Percentiles rank a stretch among this genome's conserved stretches.
Evolutionary conservation across 805 yeast genomes (phyloP).

Genomic region (Gaillardinia entomophila): DNA sequence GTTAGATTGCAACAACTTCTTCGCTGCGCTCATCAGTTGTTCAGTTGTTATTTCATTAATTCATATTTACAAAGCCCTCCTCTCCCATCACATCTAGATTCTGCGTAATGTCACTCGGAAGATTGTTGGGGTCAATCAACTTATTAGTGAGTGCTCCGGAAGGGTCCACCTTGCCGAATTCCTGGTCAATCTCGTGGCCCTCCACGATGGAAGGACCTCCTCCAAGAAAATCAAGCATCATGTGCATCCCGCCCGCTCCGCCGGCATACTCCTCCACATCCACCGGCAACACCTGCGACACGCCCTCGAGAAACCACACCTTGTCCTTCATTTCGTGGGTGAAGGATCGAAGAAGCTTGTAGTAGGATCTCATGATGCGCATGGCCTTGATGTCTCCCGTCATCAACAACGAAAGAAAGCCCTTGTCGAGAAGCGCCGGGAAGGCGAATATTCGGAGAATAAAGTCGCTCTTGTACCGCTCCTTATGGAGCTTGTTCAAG

Average conservation of each 20-base stretch:
- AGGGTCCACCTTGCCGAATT: conserved; percentile 37
- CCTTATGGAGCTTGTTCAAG: conserved; percentile 75
- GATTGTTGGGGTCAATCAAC: conserved; percentile 47
- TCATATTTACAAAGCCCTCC: conserved; percentile 33
- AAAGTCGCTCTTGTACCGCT: conserved; percentile 78
- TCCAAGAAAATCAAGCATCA: conserved; percentile 84
- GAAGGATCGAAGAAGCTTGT: conserved; percentile 71
- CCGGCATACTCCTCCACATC: conserved; percentile 90
- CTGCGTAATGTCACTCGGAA: conserved; percentile 52
- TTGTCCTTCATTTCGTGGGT: conserved; percentile 82
- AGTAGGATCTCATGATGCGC: conserved; percentile 87
- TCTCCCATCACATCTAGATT: conserved; percentile 47
- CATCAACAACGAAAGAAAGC: conserved; percentile 70
- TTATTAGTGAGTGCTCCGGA: conserved; percentile 40
- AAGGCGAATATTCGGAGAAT: conserved; percentile 84
- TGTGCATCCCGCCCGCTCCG: conserved; percentile 82
- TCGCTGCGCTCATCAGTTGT: too few species aligned
- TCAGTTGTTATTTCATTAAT: conserved; percentile 6
- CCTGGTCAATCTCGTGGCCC: conserved; percentile 34
- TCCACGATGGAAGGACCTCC: conserved; percentile 47
- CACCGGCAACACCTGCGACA: conserved; percentile 79
- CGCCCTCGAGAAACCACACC: conserved; percentile 94
- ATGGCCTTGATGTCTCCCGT: conserved; percentile 83
- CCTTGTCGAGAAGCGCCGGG: conserved; percentile 84
- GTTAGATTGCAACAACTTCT: too few species aligned